Percentiles rank a stretch among this genome's conserved stretches.
These are phyloP conservation scores for Rhizoclosmatium hyalinum DNA, from an alignment of 371 early-diverging fungal species.

Conservation along the genomic window DNA sequence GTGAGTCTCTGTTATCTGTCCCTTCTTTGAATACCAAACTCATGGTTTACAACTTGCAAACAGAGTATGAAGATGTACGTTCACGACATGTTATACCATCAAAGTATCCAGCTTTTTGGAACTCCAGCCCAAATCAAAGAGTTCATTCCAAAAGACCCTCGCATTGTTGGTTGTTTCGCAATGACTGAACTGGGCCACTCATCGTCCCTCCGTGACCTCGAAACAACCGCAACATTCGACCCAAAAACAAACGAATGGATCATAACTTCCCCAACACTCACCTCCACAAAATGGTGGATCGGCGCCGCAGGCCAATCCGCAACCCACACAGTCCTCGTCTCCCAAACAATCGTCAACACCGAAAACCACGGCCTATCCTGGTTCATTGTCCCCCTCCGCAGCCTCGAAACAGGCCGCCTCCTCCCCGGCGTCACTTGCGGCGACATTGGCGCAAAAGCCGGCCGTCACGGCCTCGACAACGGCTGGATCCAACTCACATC, in stretches of 20 bases:
- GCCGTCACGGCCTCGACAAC: constrained; percentile 76
- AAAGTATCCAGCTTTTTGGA: constrained; percentile 66
- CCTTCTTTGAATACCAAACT: neutral
- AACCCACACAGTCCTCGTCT: constrained; percentile 80
- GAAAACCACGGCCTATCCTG: constrained; percentile 81
- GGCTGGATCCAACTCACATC: constrained; percentile 82
- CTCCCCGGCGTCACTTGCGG: constrained; percentile 81
- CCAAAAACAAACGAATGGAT: constrained; percentile 80
- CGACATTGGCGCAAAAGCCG: constrained; percentile 90
- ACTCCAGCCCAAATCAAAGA: constrained; percentile 62
- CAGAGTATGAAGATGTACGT: constrained; percentile 72
- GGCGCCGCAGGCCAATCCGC: constrained; percentile 70
- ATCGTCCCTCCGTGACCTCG: constrained; percentile 81
- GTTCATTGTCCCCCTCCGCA: constrained; percentile 83
- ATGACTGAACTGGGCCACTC: constrained; percentile 81
- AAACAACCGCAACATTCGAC: constrained; percentile 84
- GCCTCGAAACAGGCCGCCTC: constrained; percentile 71
- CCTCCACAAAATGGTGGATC: constrained; percentile 93
- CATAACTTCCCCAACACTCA: constrained; percentile 78
- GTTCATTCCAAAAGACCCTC: constrained; percentile 61
- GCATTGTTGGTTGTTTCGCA: constrained; percentile 72
- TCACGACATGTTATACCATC: constrained; percentile 63
- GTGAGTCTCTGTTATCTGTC: constrained; percentile 2
- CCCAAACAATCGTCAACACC: constrained; percentile 76
- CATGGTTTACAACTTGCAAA: constrained; percentile 44